phyloP scores from a whole-genome alignment of 2,329 filamentous ascomycete species.

The Falciphora oryzae region DNA sequence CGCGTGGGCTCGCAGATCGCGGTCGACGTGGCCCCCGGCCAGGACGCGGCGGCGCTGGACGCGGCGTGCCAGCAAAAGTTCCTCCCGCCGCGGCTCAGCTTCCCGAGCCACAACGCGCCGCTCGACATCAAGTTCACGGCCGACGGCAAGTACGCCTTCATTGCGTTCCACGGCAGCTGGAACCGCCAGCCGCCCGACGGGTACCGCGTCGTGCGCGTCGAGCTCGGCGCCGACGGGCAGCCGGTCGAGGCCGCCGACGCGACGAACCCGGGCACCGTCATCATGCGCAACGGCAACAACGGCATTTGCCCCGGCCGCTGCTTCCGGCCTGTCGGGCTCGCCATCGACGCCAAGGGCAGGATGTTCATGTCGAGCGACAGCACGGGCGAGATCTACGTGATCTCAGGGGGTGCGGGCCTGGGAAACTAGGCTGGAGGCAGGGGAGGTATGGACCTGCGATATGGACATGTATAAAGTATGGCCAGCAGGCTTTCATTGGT shows the following conservation, averaged over 20 bases:
- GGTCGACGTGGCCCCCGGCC: slow-evolving; percentile 19
- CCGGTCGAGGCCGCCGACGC: slow-evolving; percentile 29
- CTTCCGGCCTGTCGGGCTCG: slow-evolving; percentile 12
- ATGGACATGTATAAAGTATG: not conserved
- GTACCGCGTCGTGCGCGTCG: slow-evolving; percentile 33
- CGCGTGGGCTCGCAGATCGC: slow-evolving; percentile 30
- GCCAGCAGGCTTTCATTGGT: not conserved
- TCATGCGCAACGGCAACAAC: slow-evolving; percentile 45
- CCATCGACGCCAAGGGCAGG: slow-evolving; percentile 19
- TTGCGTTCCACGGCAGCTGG: slow-evolving; percentile 61
- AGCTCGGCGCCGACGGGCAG: slow-evolving; percentile 28
- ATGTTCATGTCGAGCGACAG: slow-evolving; percentile 49
- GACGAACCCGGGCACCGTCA: slow-evolving; percentile 35
- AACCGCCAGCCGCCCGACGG: slow-evolving; percentile 29
- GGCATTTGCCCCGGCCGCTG: slow-evolving; percentile 10
- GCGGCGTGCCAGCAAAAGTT: slow-evolving; percentile 22
- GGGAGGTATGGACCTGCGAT: not conserved
- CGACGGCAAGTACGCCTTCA: slow-evolving; percentile 47
- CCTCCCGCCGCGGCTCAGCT: slow-evolving; percentile 39
- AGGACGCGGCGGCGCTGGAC: slow-evolving; percentile 21
- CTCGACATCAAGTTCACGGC: slow-evolving; percentile 58
- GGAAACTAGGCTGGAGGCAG: not conserved
- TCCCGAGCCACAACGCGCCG: slow-evolving; percentile 54
- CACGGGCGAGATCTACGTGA: slow-evolving; percentile 49
- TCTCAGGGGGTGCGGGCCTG: slow-evolving; percentile 14